These are phyloP conservation scores for Lachancea kluyveri DNA, from an alignment of 805 yeast species.

Conservation along the genomic window DNA sequence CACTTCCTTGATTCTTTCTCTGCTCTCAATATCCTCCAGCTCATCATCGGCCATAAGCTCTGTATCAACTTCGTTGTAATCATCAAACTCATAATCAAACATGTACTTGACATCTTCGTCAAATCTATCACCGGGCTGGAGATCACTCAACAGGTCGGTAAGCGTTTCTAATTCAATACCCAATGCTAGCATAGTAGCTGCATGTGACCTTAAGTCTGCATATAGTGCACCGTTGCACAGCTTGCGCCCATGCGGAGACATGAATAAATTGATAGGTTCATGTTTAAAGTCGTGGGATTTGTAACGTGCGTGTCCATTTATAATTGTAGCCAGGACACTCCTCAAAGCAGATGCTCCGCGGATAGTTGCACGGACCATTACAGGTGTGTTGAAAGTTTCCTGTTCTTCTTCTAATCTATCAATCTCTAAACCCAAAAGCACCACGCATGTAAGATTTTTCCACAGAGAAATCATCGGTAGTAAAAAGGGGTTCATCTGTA, in stretches of 20 bases:
- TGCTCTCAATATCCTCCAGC: conserved; percentile 15
- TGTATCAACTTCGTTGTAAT: conserved; percentile 32
- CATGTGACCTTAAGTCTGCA: conserved; percentile 52
- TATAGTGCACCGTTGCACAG: conserved; percentile 53
- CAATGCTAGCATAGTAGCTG: conserved; percentile 47
- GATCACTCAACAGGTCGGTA: conserved; percentile 46
- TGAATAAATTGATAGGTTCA: conserved; percentile 51
- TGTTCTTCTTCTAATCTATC: conserved; percentile 45
- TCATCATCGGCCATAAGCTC: conserved; percentile 20
- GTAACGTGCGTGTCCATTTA: conserved; percentile 42
- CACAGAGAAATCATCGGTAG: conserved; percentile 53
- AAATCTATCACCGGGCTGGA: conserved; percentile 55
- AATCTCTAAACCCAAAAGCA: conserved; percentile 54
- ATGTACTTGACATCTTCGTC: conserved; percentile 64
- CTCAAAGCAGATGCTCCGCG: conserved; percentile 63
- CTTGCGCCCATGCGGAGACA: conserved; percentile 63
- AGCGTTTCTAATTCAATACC: conserved; percentile 44
- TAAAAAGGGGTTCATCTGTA: conserved; percentile 53
- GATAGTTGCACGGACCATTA: conserved; percentile 41
- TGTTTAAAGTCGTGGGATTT: conserved; percentile 52
- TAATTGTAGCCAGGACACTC: conserved; percentile 51
- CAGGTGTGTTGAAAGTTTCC: conserved; percentile 37
- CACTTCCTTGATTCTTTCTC: conserved; percentile 17
- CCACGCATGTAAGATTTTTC: conserved; percentile 58
- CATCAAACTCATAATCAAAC: conserved; percentile 50